Percentiles rank a stretch among this genome's conserved stretches.
Evolutionary conservation across 129 eudicot genomes (phyloP).

Genomic region (Chrysanthemum makinoi): DNA sequence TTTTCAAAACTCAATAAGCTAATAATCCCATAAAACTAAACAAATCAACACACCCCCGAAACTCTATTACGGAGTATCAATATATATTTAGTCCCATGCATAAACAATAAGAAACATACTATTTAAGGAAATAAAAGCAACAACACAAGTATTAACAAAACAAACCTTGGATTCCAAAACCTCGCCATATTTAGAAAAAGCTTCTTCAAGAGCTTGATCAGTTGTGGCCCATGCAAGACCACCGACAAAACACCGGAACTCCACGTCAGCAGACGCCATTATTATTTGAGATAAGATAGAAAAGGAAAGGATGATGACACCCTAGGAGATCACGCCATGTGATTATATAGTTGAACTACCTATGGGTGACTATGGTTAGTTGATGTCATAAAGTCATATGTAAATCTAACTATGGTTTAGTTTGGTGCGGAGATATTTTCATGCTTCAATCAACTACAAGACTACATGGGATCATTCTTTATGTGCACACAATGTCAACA

Average conservation of each 20-base stretch:
- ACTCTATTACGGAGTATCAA: too few relatives aligned
- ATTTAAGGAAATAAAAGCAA: conserved; percentile 39
- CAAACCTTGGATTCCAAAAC: conserved; percentile 78
- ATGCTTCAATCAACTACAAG: neutral
- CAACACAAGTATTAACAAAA: conserved; percentile 22
- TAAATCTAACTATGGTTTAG: conserved; percentile 25
- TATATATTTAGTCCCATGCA: conserved; percentile 47
- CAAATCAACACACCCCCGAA: too few relatives aligned
- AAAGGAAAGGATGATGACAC: conserved; percentile 14
- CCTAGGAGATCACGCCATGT: conserved; percentile 2
- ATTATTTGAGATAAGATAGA: too few relatives aligned
- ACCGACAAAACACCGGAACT: conserved; percentile 83
- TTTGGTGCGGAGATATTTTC: conserved; percentile 23
- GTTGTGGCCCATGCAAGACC: conserved; percentile 92
- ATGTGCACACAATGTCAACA: too few relatives aligned
- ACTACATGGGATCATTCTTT: too few relatives aligned
- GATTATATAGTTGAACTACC: conserved; percentile 25
- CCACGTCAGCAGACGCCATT: conserved; percentile 69
- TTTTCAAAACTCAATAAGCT: too few relatives aligned
- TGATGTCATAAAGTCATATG: neutral
- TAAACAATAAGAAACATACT: conserved; percentile 76
- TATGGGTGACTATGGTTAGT: conserved; percentile 21
- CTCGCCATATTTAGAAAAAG: conserved; percentile 73
- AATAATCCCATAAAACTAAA: too few relatives aligned
- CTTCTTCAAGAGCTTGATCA: conserved; percentile 56